A percentile compares a stretch with the other conserved stretches of the same genome.
phyloP scores from a whole-genome alignment of 1,284 basidiomycete species.

The Apiotrichum sp. region DNA sequence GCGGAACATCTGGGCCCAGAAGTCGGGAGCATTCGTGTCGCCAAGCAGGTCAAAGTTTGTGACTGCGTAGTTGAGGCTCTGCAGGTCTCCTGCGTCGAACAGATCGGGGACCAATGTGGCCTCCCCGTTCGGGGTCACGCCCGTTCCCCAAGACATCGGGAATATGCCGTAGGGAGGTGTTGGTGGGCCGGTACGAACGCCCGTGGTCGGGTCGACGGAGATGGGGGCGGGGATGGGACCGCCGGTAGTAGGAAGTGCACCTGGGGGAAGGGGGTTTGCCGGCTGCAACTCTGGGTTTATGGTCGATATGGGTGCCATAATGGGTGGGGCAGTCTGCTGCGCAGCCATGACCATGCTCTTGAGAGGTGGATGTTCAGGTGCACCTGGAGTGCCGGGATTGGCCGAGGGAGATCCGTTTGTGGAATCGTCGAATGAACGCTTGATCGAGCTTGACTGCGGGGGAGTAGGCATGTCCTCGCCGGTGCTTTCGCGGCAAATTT shows the following conservation, averaged over 20 bases:
- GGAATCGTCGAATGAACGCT: constrained; percentile 9
- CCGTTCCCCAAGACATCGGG: constrained; percentile 1
- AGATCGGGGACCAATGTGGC: constrained; percentile 6
- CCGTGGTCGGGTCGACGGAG: background rate
- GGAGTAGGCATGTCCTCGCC: constrained; percentile 7
- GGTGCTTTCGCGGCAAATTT: constrained; percentile 17
- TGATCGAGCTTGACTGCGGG: background rate
- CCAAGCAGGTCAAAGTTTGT: constrained; percentile 20
- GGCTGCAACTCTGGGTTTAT: constrained; percentile 2
- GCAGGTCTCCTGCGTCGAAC: constrained; percentile 15
- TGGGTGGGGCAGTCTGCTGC: constrained; percentile 3
- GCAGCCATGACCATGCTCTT: background rate
- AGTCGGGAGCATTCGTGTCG: constrained; percentile 7
- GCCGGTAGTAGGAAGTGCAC: too few relatives aligned
- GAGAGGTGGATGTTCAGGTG: constrained; percentile 8
- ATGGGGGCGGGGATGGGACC: background rate
- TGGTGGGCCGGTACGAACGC: background rate
- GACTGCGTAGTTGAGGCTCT: constrained; percentile 18
- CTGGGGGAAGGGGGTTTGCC: background rate
- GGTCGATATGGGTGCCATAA: too few relatives aligned
- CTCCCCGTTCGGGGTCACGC: constrained; percentile 5
- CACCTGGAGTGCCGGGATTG: constrained; percentile 8
- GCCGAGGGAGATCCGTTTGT: background rate
- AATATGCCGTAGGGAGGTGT: constrained; percentile 8
- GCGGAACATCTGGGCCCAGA: constrained; percentile 14